Percentiles rank a stretch among this genome's conserved stretches.
Evolutionary conservation across 208 protist species (phyloP).

Genomic region (Leptomonas seymouri): DNA sequence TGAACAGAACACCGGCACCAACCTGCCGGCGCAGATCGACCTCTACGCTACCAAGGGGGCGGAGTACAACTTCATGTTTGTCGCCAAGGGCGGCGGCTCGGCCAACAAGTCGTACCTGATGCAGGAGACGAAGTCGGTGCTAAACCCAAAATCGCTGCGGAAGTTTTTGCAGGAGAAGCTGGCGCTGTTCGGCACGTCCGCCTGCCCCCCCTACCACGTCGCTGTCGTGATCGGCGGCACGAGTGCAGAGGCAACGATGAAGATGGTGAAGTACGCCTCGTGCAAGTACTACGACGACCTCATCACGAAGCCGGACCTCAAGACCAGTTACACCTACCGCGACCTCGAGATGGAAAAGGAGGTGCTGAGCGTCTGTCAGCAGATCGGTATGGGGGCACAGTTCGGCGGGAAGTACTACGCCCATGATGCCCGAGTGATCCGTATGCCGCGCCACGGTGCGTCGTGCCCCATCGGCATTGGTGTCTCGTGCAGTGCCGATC

Average conservation of each 20-base stretch:
- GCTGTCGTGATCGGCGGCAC: constrained; percentile 97
- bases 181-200: constrained; percentile 93
- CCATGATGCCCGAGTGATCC: constrained; percentile 96
- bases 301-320: constrained; percentile 89
- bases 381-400: constrained; percentile 96
- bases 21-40: constrained; percentile 98
- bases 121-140: constrained; percentile 96
- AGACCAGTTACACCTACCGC: constrained; percentile 92
- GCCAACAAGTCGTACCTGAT: constrained; percentile 98
- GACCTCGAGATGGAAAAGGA: constrained; percentile 94
- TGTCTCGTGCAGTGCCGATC: constrained; percentile 97
- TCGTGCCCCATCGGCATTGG: constrained; percentile 94
- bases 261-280: constrained; percentile 96
- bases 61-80: constrained; percentile 97
- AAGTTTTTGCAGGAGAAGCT: constrained; percentile 96
- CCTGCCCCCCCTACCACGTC: constrained; percentile 98
- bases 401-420: constrained; percentile 99
- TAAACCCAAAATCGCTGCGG: constrained; percentile 92
- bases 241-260: constrained; percentile 96
- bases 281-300: constrained; percentile 95
- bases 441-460: constrained; percentile 93
- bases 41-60: constrained; percentile 94
- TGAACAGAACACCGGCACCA: constrained; percentile 97
- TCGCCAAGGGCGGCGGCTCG: constrained; percentile 97
- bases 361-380: constrained; percentile 87